These are phyloP conservation scores for Panaeolus cyanescens DNA, from an alignment of 768 basidiomycete genomes.

Conservation along the genomic window DNA sequence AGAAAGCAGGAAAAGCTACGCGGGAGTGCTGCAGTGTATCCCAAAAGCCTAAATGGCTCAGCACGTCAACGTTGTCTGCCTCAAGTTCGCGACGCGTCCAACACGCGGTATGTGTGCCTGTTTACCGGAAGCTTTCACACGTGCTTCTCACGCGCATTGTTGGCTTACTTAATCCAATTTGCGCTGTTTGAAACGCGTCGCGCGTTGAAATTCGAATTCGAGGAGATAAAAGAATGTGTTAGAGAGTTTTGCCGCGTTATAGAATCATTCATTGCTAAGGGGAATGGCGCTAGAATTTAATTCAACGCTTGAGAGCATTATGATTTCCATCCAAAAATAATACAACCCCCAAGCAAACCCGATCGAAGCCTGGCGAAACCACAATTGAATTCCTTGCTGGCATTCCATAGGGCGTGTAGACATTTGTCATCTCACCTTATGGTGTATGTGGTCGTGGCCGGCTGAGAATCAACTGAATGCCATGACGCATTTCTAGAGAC, in stretches of 20 bases:
- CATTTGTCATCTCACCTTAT: not conserved
- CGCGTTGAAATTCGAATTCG: not conserved
- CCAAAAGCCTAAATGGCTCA: not conserved
- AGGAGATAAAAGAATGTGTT: not conserved
- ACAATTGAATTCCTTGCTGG: not conserved
- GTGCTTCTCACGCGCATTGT: not conserved
- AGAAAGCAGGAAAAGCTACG: slow-evolving; percentile 10
- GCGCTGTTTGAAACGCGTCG: not conserved
- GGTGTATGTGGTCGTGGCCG: not conserved
- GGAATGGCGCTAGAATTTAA: no score
- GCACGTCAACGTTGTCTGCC: slow-evolving; percentile 5
- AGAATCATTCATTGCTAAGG: no score
- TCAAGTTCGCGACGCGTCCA: slow-evolving; percentile 21
- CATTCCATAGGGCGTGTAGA: not conserved
- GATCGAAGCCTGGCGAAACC: no score
- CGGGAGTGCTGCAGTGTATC: slow-evolving; percentile 5
- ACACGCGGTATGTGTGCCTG: slow-evolving; percentile 22
- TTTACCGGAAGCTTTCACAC: slow-evolving; percentile 8
- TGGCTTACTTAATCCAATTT: not conserved
- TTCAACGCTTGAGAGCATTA: no score
- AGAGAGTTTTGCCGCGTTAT: no score
- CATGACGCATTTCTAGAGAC: not conserved
- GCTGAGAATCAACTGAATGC: not conserved
- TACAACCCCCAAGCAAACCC: not conserved
- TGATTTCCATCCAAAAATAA: not conserved